phyloP scores from a whole-genome alignment of 495 filamentous ascomycete species.

The Penicillium lividum region DNA sequence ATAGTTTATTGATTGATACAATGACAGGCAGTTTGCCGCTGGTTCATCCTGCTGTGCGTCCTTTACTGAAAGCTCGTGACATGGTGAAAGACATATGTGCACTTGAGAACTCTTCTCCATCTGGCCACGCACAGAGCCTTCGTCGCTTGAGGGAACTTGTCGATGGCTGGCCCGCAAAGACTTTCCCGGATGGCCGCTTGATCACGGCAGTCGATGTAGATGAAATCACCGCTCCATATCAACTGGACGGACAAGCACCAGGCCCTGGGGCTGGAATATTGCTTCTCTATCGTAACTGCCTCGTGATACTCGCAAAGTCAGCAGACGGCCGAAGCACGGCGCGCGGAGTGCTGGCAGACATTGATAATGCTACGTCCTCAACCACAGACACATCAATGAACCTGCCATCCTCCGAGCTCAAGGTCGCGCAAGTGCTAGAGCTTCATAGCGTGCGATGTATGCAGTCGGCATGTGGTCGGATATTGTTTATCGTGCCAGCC shows the following conservation, averaged over 20 bases:
- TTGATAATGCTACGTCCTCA: constrained; percentile 61
- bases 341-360: constrained; percentile 75
- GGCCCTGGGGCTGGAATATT: constrained; percentile 65
- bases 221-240: constrained; percentile 76
- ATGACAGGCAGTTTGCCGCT: constrained; percentile 82
- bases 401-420: constrained; percentile 55
- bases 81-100: constrained; percentile 95
- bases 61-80: constrained; percentile 81
- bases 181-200: constrained; percentile 74
- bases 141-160: constrained; percentile 73
- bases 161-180: constrained; percentile 73
- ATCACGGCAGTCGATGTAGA: constrained; percentile 82
- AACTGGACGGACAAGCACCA: constrained; percentile 34
- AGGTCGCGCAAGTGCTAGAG: constrained; percentile 69
- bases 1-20: constrained; percentile 93
- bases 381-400: constrained; percentile 41
- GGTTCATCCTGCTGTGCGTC: constrained; percentile 76
- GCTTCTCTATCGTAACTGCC: constrained; percentile 78
- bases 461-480: constrained; percentile 70
- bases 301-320: constrained; percentile 74
- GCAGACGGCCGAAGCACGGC: constrained; percentile 63
- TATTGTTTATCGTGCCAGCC: constrained; percentile 69
- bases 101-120: constrained; percentile 64
- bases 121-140: constrained; percentile 67
- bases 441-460: constrained; percentile 73